Evolutionary conservation across 805 yeast species (phyloP).

Genomic region (Starmerella stellata): DNA sequence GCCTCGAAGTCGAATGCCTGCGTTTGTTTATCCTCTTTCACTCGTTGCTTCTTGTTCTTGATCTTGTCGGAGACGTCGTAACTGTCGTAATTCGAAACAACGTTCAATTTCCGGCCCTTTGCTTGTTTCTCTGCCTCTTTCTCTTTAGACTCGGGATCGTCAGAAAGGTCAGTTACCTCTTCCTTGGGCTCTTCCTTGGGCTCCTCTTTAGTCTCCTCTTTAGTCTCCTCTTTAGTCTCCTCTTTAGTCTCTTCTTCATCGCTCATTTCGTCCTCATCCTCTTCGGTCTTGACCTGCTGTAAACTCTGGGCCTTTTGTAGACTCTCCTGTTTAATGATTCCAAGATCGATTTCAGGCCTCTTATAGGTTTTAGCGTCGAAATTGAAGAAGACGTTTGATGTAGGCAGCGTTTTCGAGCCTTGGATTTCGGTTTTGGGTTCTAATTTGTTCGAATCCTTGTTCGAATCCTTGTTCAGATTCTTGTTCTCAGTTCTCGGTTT

Average conservation of each 20-base stretch:
- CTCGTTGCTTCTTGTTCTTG: not conserved
- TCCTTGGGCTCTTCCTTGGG: not conserved
- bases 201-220: not conserved
- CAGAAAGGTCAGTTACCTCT: not conserved
- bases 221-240: not conserved
- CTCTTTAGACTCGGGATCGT: slow-evolving; percentile 1
- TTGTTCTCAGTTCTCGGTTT: not conserved
- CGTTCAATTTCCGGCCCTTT: slow-evolving; percentile 8
- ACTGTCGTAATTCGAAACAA: slow-evolving; percentile 13
- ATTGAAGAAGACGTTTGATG: not conserved
- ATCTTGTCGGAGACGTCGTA: slow-evolving; percentile 5
- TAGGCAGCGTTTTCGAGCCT: too few relatives aligned
- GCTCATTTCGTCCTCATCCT: not conserved
- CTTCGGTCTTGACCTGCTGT: not conserved
- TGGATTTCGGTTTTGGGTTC: too few relatives aligned
- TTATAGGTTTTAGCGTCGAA: not conserved
- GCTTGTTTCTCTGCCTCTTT: too few relatives aligned
- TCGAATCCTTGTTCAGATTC: too few relatives aligned
- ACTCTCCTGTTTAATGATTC: slow-evolving; percentile 3
- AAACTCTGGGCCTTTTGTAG: slow-evolving; percentile 2
- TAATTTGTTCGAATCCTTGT: too few relatives aligned
- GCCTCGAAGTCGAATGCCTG: slow-evolving; percentile 19
- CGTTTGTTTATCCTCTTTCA: slow-evolving; percentile 2
- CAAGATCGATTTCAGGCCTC: slow-evolving; percentile 1
- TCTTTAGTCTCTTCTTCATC: too few relatives aligned